phyloP scores from a whole-genome alignment of 305 asterid genomes.

The Fraxinus dipetala region DNA sequence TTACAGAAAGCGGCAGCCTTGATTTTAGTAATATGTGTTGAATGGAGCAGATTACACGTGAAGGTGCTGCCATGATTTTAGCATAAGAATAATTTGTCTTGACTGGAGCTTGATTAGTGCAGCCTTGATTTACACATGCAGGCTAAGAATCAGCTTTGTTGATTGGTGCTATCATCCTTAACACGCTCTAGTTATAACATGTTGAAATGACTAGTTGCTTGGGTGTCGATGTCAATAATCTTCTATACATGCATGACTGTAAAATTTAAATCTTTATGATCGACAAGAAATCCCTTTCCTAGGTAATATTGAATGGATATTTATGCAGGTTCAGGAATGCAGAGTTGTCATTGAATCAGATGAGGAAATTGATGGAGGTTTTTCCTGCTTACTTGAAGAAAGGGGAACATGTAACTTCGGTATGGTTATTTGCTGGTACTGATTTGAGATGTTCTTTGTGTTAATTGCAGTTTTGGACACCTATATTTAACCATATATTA shows the following conservation, averaged over 20 bases:
- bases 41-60: too few relatives aligned
- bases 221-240: not conserved
- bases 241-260: not conserved
- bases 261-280: not conserved
- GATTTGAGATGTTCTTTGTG: slow-evolving; percentile 2
- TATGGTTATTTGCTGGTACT: slow-evolving; percentile 16
- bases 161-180: too few relatives aligned
- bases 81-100: too few relatives aligned
- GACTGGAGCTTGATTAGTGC: too few relatives aligned
- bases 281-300: slow-evolving; percentile 12
- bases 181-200: not conserved
- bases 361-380: slow-evolving; percentile 61
- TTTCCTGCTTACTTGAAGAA: slow-evolving; percentile 63
- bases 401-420: slow-evolving; percentile 48
- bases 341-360: slow-evolving; percentile 50
- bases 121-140: too few relatives aligned
- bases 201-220: slow-evolving; percentile 9
- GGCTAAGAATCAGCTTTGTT: too few relatives aligned
- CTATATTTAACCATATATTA: not conserved
- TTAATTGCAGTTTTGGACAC: not conserved
- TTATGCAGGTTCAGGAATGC: slow-evolving; percentile 37
- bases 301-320: slow-evolving; percentile 19
- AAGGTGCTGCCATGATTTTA: too few relatives aligned
- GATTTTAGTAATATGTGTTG: too few relatives aligned
- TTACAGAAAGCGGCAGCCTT: too few relatives aligned